Conservation (phyloP, 768 basidiomycete species). For the Butyriboletus loyo region DNA sequence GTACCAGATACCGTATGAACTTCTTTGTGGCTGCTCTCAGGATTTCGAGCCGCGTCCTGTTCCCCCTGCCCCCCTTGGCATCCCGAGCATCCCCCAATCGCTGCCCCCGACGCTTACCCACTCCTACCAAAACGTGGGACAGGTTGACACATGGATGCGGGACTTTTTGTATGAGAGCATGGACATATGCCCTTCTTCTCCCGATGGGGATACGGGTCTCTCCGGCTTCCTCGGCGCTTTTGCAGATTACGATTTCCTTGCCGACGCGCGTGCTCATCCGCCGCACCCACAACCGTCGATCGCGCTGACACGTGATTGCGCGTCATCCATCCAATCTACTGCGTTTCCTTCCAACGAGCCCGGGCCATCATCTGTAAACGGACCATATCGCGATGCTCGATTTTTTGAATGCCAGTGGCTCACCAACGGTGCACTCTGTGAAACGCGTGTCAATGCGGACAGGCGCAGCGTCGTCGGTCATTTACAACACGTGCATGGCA, state of each 20-base stretch:
- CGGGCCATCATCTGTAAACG: no score
- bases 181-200: neutral
- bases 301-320: neutral
- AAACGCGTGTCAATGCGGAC: neutral
- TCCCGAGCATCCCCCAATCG: neutral
- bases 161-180: neutral
- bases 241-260: neutral
- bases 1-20: neutral
- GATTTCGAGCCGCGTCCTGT: neutral
- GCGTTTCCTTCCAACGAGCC: neutral
- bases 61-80: neutral
- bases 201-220: neutral
- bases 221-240: neutral
- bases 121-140: neutral
- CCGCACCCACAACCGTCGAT: neutral
- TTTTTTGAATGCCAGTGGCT: conserved; percentile 14
- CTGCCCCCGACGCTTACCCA: neutral
- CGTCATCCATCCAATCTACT: neutral
- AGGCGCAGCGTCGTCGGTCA: conserved; percentile 20
- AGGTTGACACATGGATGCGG: neutral
- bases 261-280: no score
- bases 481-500: conserved; percentile 9
- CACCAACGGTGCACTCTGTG: conserved; percentile 5
- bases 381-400: neutral
- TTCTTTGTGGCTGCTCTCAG: neutral